These are phyloP conservation scores for Aureococcus anophagefferens DNA, from an alignment of 108 stramenopile genomes.

Conservation along the genomic window DNA sequence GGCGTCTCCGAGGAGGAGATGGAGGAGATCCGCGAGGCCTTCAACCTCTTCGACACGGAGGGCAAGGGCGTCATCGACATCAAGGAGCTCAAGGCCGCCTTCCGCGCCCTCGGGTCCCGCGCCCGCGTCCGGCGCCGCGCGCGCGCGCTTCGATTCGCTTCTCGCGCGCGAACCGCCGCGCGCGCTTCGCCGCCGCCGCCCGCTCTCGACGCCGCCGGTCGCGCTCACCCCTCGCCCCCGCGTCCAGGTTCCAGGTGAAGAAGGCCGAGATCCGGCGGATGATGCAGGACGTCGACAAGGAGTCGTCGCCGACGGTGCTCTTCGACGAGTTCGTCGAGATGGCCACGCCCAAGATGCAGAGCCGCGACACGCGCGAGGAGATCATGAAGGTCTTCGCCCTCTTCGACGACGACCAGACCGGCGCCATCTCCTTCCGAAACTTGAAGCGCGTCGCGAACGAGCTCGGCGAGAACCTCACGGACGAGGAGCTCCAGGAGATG, in stretches of 20 bases:
- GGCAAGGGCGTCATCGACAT: slow-evolving; percentile 33
- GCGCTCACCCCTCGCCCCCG: too few species aligned
- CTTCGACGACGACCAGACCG: slow-evolving; percentile 49
- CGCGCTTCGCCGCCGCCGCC: too few species aligned
- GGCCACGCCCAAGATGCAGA: slow-evolving; percentile 25
- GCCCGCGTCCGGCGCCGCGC: too few species aligned
- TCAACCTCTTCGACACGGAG: slow-evolving; percentile 27
- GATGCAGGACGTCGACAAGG: slow-evolving; percentile 24
- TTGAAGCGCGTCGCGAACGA: slow-evolving; percentile 46
- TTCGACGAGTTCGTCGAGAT: slow-evolving; percentile 33
- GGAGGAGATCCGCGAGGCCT: neutral
- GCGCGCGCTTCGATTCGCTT: too few species aligned
- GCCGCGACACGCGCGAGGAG: slow-evolving; percentile 28
- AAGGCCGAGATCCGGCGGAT: slow-evolving; percentile 31
- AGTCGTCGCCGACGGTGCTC: slow-evolving; percentile 21
- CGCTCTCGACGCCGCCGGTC: too few species aligned
- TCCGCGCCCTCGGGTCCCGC: slow-evolving; percentile 28
- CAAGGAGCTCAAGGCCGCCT: slow-evolving; percentile 31
- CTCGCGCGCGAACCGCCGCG: too few species aligned
- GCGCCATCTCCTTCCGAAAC: slow-evolving; percentile 49
- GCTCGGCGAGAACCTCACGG: slow-evolving; percentile 54
- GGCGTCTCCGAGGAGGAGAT: neutral
- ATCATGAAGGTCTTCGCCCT: slow-evolving; percentile 41
- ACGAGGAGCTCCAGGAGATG: slow-evolving; percentile 44
- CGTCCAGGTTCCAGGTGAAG: slow-evolving; percentile 35